These are phyloP conservation scores for Ophiostoma ips DNA, from an alignment of 2,329 filamentous ascomycete species.

Conservation along the genomic window DNA sequence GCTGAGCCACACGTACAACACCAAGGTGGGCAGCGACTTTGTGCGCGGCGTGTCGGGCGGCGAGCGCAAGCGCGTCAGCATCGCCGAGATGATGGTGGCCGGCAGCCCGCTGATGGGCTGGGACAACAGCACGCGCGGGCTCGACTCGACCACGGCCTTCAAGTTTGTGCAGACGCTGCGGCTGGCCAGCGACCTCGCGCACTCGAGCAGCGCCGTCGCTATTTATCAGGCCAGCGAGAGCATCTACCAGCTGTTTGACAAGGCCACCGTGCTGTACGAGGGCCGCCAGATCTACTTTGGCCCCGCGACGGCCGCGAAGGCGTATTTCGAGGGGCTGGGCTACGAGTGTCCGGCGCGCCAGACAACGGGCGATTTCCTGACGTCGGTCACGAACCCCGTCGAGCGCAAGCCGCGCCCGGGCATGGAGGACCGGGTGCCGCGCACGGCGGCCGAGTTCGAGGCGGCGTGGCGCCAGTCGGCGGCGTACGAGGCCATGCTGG, in stretches of 20 bases:
- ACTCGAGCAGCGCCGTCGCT: constrained; percentile 50
- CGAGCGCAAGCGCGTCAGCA: constrained; percentile 54
- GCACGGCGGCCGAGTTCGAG: constrained; percentile 48
- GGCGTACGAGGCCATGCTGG: constrained; percentile 35
- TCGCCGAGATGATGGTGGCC: constrained; percentile 45
- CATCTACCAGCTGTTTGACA: constrained; percentile 28
- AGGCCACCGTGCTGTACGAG: constrained; percentile 12
- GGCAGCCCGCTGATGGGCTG: constrained; percentile 45
- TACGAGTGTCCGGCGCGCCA: constrained; percentile 52
- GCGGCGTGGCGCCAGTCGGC: constrained; percentile 41
- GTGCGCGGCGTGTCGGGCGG: constrained; percentile 61
- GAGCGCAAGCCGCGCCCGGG: constrained; percentile 37
- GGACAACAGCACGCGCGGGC: constrained; percentile 59
- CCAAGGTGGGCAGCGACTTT: constrained; percentile 60
- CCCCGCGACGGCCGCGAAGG: constrained; percentile 40
- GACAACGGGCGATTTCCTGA: constrained; percentile 59
- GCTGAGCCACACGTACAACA: constrained; percentile 60
- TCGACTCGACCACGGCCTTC: constrained; percentile 18
- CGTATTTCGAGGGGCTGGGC: constrained; percentile 53
- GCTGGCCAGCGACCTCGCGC: constrained; percentile 44
- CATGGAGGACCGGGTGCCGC: constrained; percentile 40
- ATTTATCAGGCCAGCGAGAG: constrained; percentile 60
- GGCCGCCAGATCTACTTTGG: constrained; percentile 38
- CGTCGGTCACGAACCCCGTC: constrained; percentile 48
- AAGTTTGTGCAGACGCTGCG: constrained; percentile 52